Conservation (phyloP, 805 yeast genomes). For the Spathaspora girioi region DNA sequence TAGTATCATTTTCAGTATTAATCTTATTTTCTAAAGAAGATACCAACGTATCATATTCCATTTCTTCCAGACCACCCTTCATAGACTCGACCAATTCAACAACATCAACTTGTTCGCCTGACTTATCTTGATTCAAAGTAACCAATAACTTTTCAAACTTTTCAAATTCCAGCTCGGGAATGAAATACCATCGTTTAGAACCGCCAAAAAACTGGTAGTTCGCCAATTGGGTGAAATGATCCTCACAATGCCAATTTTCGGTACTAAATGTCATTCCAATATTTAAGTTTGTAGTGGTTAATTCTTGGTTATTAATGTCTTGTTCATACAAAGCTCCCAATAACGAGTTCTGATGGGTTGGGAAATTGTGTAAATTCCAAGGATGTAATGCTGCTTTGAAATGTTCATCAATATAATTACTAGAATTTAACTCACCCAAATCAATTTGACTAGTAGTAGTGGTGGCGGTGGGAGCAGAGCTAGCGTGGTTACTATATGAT, state of each 20-base stretch:
- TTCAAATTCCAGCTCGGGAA: conserved; percentile 52
- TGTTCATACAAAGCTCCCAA: conserved; percentile 40
- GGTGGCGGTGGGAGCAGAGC: neutral
- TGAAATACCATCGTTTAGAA: conserved; percentile 55
- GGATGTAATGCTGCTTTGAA: conserved; percentile 31
- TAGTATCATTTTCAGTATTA: conserved; percentile 21
- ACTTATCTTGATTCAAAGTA: conserved; percentile 16
- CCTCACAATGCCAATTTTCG: conserved; percentile 58
- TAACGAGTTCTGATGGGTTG: conserved; percentile 47
- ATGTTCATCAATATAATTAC: conserved; percentile 15
- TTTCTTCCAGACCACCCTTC: conserved; percentile 4
- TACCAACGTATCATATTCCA: conserved; percentile 23
- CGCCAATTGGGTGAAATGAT: conserved; percentile 51
- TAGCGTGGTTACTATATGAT: neutral
- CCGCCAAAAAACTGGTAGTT: conserved; percentile 58
- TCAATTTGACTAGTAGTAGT: neutral
- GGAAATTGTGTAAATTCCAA: conserved; percentile 59
- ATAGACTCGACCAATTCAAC: conserved; percentile 12
- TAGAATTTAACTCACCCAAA: conserved; percentile 16
- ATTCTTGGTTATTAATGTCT: conserved; percentile 41
- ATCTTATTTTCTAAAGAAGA: conserved; percentile 31
- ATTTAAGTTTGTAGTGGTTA: conserved; percentile 42
- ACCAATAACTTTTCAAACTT: conserved; percentile 45
- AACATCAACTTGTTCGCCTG: conserved; percentile 16
- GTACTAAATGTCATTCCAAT: conserved; percentile 53